phyloP scores from a whole-genome alignment of 148 eudicot genomes.

The Persicaria maculosa region DNA sequence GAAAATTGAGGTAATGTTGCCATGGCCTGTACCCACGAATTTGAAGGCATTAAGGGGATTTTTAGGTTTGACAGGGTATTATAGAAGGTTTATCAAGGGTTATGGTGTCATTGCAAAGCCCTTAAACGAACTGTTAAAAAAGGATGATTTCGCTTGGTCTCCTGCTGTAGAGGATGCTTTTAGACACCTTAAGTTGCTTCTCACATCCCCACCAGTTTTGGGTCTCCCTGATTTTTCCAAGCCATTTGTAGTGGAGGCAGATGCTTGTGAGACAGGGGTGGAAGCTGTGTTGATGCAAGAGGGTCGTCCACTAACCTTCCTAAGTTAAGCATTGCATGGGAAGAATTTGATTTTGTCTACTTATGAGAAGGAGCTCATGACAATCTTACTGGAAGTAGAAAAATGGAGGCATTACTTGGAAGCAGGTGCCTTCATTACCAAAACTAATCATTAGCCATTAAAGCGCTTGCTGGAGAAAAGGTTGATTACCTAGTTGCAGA shows the following conservation, averaged over 20 bases:
- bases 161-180: neutral
- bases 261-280: conserved; percentile 7
- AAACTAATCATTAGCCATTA: conserved; percentile 1
- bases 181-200: neutral
- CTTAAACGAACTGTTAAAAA: neutral
- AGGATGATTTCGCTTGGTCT: neutral
- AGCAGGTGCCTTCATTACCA: neutral
- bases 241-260: neutral
- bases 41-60: neutral
- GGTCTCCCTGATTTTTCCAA: neutral
- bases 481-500: neutral
- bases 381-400: neutral
- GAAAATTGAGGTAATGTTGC: neutral
- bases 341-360: neutral
- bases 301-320: conserved; percentile 9
- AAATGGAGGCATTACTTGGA: conserved; percentile 12
- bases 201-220: neutral
- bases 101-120: neutral
- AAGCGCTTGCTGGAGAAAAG: conserved; percentile 11
- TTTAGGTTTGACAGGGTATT: neutral
- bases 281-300: conserved; percentile 10
- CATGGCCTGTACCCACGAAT: neutral
- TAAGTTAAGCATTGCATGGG: neutral
- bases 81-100: neutral
- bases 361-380: conserved; percentile 17